Percentiles rank a stretch among this genome's conserved stretches.
Conservation (phyloP, 1,284 basidiomycete genomes). For the Trametes pubescens region DNA sequence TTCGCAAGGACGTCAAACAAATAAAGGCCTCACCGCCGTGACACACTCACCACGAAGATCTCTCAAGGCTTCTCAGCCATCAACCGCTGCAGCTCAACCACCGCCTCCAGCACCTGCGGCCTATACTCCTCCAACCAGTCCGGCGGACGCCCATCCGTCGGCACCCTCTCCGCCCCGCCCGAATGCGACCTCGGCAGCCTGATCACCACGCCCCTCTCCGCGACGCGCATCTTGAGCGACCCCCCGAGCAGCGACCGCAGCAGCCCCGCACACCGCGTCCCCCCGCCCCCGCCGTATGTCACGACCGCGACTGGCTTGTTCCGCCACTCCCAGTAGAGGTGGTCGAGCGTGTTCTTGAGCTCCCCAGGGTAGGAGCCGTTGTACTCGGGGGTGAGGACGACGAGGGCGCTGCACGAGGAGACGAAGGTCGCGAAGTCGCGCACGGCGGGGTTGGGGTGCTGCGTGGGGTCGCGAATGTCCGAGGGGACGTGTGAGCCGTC, state of each 20-base stretch:
- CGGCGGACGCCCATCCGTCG: conserved; percentile 25
- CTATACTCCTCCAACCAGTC: conserved; percentile 39
- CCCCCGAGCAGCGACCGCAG: conserved; percentile 34
- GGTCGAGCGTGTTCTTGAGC: conserved; percentile 44
- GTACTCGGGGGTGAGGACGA: conserved; percentile 42
- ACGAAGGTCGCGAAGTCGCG: conserved; percentile 41
- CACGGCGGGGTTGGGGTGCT: conserved; percentile 37
- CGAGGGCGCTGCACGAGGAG: conserved; percentile 38
- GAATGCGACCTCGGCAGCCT: conserved; percentile 34
- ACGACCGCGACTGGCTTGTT: conserved; percentile 40
- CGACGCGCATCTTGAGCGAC: conserved; percentile 36
- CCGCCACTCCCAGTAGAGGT: conserved; percentile 44
- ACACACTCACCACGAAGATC: neutral
- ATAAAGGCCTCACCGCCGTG: neutral
- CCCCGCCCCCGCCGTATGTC: conserved; percentile 41
- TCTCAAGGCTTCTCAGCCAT: conserved; percentile 12
- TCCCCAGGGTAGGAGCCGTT: conserved; percentile 43
- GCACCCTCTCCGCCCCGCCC: conserved; percentile 32
- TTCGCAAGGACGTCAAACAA: neutral
- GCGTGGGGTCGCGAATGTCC: conserved; percentile 36
- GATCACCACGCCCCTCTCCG: conserved; percentile 33
- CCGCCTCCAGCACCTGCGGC: conserved; percentile 31
- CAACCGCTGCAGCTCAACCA: conserved; percentile 34
- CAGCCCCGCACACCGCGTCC: conserved; percentile 31
- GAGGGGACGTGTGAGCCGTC: conserved; percentile 39